A percentile compares a stretch with the other conserved stretches of the same genome.
phyloP scores from a whole-genome alignment of 1,284 basidiomycete genomes.

The Pyrrhoderma lamaoense region DNA sequence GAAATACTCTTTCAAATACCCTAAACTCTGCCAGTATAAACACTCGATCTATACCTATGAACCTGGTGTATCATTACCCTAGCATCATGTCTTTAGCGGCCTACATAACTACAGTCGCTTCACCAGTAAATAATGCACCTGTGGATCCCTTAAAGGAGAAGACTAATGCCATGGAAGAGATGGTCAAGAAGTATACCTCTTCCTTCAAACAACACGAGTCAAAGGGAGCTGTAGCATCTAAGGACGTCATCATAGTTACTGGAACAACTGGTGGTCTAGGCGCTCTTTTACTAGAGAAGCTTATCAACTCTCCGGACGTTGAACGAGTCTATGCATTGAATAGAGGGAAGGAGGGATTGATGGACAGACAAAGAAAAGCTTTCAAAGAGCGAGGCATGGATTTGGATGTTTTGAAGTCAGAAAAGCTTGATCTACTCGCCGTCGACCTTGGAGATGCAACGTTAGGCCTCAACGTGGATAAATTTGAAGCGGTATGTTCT shows the following conservation, averaged over 20 bases:
- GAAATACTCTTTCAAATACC: slow-evolving; percentile 31
- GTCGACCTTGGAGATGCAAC: slow-evolving; percentile 21
- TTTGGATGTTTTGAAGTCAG: slow-evolving; percentile 17
- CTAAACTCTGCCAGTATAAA: slow-evolving; percentile 25
- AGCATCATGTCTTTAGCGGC: slow-evolving; percentile 26
- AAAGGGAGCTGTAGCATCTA: not conserved
- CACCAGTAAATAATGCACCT: not conserved
- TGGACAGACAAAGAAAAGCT: slow-evolving; percentile 24
- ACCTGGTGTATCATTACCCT: slow-evolving; percentile 32
- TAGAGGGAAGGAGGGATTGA: slow-evolving; percentile 22
- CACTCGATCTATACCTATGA: slow-evolving; percentile 23
- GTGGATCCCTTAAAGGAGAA: not conserved
- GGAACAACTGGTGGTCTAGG: slow-evolving; percentile 33
- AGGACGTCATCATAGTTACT: slow-evolving; percentile 29
- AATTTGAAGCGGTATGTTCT: slow-evolving; percentile 25
- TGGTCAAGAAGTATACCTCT: slow-evolving; percentile 29
- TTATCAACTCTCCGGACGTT: slow-evolving; percentile 23
- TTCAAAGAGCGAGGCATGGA: slow-evolving; percentile 26
- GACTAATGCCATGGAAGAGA: slow-evolving; percentile 21
- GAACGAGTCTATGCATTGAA: slow-evolving; percentile 29
- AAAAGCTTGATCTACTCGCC: slow-evolving; percentile 28
- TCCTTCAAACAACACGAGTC: slow-evolving; percentile 22
- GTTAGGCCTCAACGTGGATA: slow-evolving; percentile 22
- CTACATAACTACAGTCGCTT: slow-evolving; percentile 20
- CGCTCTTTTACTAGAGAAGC: slow-evolving; percentile 25